Conservation (phyloP, 2,329 filamentous ascomycete species). For the Blumeria hordei region DNA sequence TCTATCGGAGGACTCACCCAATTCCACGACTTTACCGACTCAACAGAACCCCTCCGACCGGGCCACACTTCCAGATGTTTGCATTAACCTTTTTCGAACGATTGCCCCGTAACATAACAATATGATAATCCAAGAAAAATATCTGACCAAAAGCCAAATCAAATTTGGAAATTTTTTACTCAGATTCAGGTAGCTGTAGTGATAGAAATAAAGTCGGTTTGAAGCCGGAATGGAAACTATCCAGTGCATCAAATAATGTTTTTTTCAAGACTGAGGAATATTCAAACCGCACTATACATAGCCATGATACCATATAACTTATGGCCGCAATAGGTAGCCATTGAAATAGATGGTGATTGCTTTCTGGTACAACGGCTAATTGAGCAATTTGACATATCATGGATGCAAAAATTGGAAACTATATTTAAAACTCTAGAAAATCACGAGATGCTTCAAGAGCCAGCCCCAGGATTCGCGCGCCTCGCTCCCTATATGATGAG, state of each 20-base stretch:
- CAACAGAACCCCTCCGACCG: neutral
- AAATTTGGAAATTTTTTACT: neutral
- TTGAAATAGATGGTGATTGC: neutral
- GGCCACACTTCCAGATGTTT: neutral
- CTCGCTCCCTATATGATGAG: neutral
- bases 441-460: too few species aligned
- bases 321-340: neutral
- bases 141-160: neutral
- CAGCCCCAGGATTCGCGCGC: neutral
- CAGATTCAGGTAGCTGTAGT: neutral
- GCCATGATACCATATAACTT: neutral
- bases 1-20: too few species aligned
- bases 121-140: neutral
- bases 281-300: neutral
- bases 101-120: neutral
- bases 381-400: too few species aligned
- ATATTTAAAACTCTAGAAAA: too few species aligned
- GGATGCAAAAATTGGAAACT: too few species aligned
- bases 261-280: too few species aligned
- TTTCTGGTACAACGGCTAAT: too few species aligned
- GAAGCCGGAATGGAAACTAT: neutral
- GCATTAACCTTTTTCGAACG: neutral
- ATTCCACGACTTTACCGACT: too few species aligned
- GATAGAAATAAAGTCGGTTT: neutral
- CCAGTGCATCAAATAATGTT: neutral